These are phyloP conservation scores for Saccharomycopsis fibuligera DNA, from an alignment of 805 yeast genomes.

Conservation along the genomic window DNA sequence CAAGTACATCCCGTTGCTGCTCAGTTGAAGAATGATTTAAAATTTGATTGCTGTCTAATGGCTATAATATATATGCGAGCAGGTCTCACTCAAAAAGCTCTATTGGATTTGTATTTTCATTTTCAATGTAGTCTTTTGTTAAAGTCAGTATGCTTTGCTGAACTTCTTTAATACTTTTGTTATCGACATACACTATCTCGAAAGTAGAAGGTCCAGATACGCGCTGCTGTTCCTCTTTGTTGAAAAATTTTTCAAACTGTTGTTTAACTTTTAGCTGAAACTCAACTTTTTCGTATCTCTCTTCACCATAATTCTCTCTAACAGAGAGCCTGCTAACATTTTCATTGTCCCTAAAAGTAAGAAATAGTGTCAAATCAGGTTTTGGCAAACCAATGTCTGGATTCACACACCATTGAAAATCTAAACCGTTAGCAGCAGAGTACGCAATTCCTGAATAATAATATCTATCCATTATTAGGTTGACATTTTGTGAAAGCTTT, in stretches of 20 bases:
- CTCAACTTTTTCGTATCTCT: slow-evolving; percentile 70
- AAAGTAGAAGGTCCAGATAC: slow-evolving; percentile 28
- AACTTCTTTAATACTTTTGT: slow-evolving; percentile 51
- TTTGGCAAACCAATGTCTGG: slow-evolving; percentile 82
- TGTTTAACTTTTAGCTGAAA: slow-evolving; percentile 70
- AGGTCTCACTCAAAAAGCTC: too few relatives aligned
- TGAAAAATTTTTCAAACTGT: slow-evolving; percentile 47
- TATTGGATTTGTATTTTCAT: background rate
- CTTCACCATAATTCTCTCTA: slow-evolving; percentile 89
- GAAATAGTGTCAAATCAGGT: slow-evolving; percentile 79
- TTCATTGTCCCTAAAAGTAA: slow-evolving; percentile 49
- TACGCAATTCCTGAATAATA: slow-evolving; percentile 92
- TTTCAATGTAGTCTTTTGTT: slow-evolving; percentile 3
- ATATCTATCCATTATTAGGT: slow-evolving; percentile 76
- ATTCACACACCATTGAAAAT: slow-evolving; percentile 66
- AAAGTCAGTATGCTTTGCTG: slow-evolving; percentile 36
- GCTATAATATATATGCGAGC: too few relatives aligned
- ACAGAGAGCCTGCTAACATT: slow-evolving; percentile 31
- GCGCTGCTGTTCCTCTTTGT: slow-evolving; percentile 14
- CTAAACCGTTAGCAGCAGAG: slow-evolving; percentile 76
- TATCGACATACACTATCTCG: slow-evolving; percentile 54
- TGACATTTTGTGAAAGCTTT: slow-evolving; percentile 44
- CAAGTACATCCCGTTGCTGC: too few relatives aligned
- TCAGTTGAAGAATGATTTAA: too few relatives aligned
- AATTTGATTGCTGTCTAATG: too few relatives aligned